Percentiles rank a stretch among this genome's conserved stretches.
Evolutionary conservation across 345 rosid genomes (phyloP).

Genomic region (Eucalyptus pauciflora): DNA sequence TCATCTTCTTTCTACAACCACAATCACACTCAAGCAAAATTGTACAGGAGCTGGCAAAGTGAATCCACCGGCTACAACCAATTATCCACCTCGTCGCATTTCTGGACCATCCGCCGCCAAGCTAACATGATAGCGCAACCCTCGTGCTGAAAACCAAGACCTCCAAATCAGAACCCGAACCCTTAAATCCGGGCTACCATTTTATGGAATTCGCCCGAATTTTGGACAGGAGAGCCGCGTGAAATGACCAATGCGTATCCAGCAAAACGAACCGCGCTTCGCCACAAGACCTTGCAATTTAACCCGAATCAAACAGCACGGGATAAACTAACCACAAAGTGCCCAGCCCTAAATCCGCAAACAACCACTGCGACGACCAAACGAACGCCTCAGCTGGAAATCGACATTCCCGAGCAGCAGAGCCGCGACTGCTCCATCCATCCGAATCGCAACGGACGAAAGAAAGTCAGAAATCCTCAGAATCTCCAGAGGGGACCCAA

Average conservation of each 20-base stretch:
- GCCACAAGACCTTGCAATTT: neutral
- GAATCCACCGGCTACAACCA: neutral
- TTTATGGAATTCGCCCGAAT: neutral
- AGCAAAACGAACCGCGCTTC: neutral
- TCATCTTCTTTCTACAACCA: slow-evolving; percentile 10
- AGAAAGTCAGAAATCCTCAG: neutral
- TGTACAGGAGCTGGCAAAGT: neutral
- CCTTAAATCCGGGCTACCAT: neutral
- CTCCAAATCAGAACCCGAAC: neutral
- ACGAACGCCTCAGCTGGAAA: neutral
- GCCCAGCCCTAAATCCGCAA: neutral
- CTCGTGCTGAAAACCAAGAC: neutral
- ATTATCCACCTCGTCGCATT: neutral
- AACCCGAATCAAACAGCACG: neutral
- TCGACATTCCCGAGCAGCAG: neutral
- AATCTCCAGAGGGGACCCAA: neutral
- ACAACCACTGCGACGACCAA: neutral
- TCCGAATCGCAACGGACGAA: neutral
- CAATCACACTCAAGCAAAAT: neutral
- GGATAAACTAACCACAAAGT: neutral
- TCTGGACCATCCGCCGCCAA: neutral
- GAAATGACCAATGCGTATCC: neutral
- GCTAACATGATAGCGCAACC: neutral
- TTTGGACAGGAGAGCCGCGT: neutral
- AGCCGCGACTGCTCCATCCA: neutral